A percentile compares a stretch with the other conserved stretches of the same genome.
Evolutionary conservation across 2,329 filamentous ascomycete genomes (phyloP).

Genomic region (Penicillium sp.): DNA sequence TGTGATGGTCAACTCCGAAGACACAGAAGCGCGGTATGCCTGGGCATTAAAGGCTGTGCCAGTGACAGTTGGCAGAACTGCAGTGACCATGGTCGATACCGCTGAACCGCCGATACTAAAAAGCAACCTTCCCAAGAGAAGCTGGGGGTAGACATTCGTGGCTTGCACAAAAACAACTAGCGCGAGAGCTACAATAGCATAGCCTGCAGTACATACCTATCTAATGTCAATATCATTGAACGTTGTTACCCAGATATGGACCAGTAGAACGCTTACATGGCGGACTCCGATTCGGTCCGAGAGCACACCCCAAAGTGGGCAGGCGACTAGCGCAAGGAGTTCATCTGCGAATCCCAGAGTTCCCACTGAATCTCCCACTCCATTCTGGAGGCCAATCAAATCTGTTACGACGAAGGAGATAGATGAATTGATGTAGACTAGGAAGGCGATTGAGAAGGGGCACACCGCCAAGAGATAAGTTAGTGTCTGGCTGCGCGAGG

Average conservation of each 20-base stretch:
- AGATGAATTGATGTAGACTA: constrained; percentile 65
- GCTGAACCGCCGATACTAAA: constrained; percentile 94
- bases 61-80: constrained; percentile 75
- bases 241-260: not conserved
- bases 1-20: constrained; percentile 61
- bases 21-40: constrained; percentile 52
- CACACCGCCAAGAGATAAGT: constrained; percentile 64
- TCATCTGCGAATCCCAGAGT: constrained; percentile 53
- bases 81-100: constrained; percentile 96
- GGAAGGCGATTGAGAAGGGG: constrained; percentile 64
- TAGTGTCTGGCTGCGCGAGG: constrained; percentile 56
- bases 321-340: constrained; percentile 49
- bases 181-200: constrained; percentile 74
- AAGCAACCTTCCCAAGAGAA: constrained; percentile 77
- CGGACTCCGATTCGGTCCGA: constrained; percentile 52
- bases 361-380: constrained; percentile 62
- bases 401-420: constrained; percentile 66
- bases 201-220: constrained; percentile 67
- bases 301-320: constrained; percentile 51
- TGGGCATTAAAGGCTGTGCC: constrained; percentile 42
- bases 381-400: constrained; percentile 55
- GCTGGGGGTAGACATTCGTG: constrained; percentile 80
- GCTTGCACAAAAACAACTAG: constrained; percentile 83
- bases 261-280: constrained; percentile 37
- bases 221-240: constrained; percentile 7